A percentile compares a stretch with the other conserved stretches of the same genome.
Conservation (phyloP, 1,284 basidiomycete genomes). For the Ceratobasidium sp. region DNA sequence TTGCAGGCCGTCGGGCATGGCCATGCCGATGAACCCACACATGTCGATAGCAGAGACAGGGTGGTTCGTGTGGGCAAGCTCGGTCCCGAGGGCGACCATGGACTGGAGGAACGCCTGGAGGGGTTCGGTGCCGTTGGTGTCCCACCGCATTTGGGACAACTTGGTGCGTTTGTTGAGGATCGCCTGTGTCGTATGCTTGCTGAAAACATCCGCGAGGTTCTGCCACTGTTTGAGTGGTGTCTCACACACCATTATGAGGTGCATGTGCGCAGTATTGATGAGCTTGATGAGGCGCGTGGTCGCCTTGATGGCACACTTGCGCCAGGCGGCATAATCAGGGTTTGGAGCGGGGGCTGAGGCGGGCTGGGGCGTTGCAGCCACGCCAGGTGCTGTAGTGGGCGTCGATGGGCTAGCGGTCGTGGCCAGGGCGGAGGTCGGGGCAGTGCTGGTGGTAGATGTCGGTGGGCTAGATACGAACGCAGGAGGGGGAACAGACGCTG, state of each 20-base stretch:
- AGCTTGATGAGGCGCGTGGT: background rate
- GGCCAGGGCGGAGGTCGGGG: too few species aligned
- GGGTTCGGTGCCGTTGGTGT: background rate
- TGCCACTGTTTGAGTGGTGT: background rate
- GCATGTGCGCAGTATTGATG: background rate
- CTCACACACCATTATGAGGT: background rate
- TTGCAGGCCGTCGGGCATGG: background rate
- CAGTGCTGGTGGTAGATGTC: too few species aligned
- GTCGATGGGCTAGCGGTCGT: too few species aligned
- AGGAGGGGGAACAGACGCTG: too few species aligned
- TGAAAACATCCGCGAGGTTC: background rate
- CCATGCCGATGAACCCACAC: slow-evolving; percentile 1
- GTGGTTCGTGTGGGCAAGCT: background rate
- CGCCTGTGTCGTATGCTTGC: background rate
- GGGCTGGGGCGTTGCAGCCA: too few species aligned
- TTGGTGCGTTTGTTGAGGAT: background rate
- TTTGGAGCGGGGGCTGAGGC: too few species aligned
- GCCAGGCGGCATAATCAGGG: background rate
- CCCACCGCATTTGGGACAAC: background rate
- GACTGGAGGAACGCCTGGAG: background rate
- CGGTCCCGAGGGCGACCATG: background rate
- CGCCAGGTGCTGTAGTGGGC: too few species aligned
- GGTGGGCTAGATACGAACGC: too few species aligned
- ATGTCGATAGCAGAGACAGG: background rate
- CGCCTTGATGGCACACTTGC: background rate